Evolutionary conservation across 805 yeast genomes (phyloP), one percentile per base, ranked within the genome.

Genomic region (Pichia deserticola): DNA sequence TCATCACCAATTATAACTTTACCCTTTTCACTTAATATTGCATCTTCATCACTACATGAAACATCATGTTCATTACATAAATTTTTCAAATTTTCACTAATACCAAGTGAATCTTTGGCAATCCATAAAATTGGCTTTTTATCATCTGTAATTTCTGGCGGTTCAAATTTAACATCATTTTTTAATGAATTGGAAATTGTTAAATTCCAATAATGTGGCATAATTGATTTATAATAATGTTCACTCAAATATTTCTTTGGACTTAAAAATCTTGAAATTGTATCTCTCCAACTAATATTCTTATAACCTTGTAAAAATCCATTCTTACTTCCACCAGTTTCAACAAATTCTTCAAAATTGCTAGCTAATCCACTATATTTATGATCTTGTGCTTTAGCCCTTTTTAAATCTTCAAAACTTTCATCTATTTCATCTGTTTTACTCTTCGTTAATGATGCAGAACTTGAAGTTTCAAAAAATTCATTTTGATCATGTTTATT

Each of bases 91-190:
- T 75, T 73, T 45, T 75, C 75, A 15, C 86, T 76, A 48, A 86
- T 71, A 5, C 93, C 92, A 70, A 81, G 67, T 6, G 76, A 69
- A 64, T 86, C 95, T 56, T 70, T 76, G 40, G 85, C 80, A 53
- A 85, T 70, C 95, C 95, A 86, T 45, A 84, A 70, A 50, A 76
- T 75, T 33, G 89, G 87, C 52, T 70, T 79, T 7, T 68, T 74
- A 11, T 29, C 20, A 34, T 73, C 82, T n/a, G 61, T 65, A 37
- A 80, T 75, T 39, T 77, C 76, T 28, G 88, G 87, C 58, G 80
- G 77, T 36, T 73, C 70, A 57, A 79, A 83, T 25, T 46, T 42
- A 7, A 51, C 42, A 4, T 46, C 46, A 13, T 45, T 50, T 15
- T 40, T 47, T 40, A 60, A 57, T 9, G 34, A 35, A 33, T 48